Evolutionary conservation across 495 filamentous ascomycete genomes (phyloP).

Genomic region (Penicillium flavigenum): DNA sequence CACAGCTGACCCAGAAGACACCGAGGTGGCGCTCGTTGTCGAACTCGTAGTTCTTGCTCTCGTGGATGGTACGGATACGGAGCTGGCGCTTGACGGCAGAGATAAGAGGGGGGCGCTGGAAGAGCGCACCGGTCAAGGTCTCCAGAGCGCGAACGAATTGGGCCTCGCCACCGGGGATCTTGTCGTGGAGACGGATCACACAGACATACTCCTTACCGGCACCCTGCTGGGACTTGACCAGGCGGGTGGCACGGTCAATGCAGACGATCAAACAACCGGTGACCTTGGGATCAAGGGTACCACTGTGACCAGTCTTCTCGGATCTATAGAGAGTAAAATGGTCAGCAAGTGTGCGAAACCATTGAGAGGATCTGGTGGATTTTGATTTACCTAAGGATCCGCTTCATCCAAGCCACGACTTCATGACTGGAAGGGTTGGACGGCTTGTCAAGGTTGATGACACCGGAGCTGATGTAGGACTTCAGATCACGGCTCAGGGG

Average conservation of each 20-base stretch:
- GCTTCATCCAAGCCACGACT: conserved; percentile 98
- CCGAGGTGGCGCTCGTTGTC: conserved; percentile 97
- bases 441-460: conserved; percentile 98
- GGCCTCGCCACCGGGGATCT: conserved; percentile 82
- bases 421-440: conserved; percentile 97
- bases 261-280: conserved; percentile 95
- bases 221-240: conserved; percentile 97
- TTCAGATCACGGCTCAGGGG: conserved; percentile 91
- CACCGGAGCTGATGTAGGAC: conserved; percentile 90
- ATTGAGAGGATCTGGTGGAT: background rate
- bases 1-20: conserved; percentile 99
- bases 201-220: conserved; percentile 90
- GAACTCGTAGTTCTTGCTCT: conserved; percentile 93
- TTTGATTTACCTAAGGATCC: conserved; percentile 74
- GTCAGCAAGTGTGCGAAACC: conserved; percentile 20
- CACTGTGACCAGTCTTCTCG: conserved; percentile 96
- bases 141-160: conserved; percentile 89
- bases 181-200: conserved; percentile 89
- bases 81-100: conserved; percentile 98
- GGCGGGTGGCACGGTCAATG: conserved; percentile 89
- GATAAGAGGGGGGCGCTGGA: conserved; percentile 95
- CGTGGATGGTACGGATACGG: conserved; percentile 93
- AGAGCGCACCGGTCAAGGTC: conserved; percentile 91
- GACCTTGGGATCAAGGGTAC: conserved; percentile 93
- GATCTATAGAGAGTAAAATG: conserved; percentile 53